phyloP scores from a whole-genome alignment of 202 grass and related monocot genomes.

The Setaria italica region DNA sequence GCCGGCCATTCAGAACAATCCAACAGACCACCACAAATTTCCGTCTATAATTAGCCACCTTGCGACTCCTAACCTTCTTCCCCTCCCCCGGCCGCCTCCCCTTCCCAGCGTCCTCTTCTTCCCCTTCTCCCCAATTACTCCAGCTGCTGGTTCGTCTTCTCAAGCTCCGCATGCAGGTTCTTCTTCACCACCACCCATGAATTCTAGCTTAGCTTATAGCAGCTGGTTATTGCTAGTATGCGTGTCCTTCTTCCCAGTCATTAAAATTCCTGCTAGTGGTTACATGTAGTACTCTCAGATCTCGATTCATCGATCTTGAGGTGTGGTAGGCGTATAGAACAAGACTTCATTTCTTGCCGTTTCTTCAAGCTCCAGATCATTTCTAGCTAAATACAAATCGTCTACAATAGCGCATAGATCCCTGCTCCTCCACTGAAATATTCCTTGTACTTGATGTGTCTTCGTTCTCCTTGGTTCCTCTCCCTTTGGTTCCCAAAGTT shows the following conservation, averaged over 20 bases:
- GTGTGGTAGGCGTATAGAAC: constrained; percentile 9
- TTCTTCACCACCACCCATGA: background rate
- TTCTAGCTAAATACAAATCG: constrained; percentile 53
- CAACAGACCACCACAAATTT: constrained; percentile 41
- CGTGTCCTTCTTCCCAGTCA: background rate
- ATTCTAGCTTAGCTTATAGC: constrained; percentile 21
- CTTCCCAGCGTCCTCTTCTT: constrained; percentile 8
- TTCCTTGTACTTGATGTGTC: constrained; percentile 69
- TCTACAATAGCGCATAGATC: constrained; percentile 37
- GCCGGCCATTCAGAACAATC: constrained; percentile 43
- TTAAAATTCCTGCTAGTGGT: background rate
- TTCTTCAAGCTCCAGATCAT: constrained; percentile 43
- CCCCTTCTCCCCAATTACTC: constrained; percentile 9
- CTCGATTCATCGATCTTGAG: constrained; percentile 29
- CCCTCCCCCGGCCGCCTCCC: background rate
- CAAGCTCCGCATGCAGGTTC: background rate
- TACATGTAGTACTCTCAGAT: constrained; percentile 39
- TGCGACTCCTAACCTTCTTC: constrained; percentile 35
- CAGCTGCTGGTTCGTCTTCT: constrained; percentile 29
- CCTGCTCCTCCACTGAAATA: constrained; percentile 64
- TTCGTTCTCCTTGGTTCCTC: constrained; percentile 45
- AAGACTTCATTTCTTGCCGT: constrained; percentile 38
- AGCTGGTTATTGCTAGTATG: background rate
- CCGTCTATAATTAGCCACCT: constrained; percentile 47
- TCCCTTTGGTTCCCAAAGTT: constrained; percentile 50